Base-by-base conservation (phyloP, 164 flowering plant genomes). In the Liquidambar formosana region DNA sequence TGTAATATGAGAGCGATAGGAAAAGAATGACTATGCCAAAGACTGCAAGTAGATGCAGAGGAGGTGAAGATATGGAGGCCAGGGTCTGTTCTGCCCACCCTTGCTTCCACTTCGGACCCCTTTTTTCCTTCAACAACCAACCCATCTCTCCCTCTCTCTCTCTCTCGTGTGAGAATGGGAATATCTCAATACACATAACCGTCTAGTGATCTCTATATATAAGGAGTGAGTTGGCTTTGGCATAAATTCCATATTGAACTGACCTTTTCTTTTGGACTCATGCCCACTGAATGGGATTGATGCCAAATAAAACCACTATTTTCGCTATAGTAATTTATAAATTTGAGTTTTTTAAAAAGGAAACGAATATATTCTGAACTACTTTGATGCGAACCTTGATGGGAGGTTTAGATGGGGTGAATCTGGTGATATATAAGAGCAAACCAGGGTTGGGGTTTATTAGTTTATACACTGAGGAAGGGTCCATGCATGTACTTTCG, bases 71-170 rank as follows among this genome's bases (percentile, higher is more conserved):
- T 0, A 73, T 18, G 53, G 89, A 77, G 46, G 74, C 53, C 14
- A 83, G 56, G 16, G 80, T 68, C 51, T 69, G 74, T 53, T 74
- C 80, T 49, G 47, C 67, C 87, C 88, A 86, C 1, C 88, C 78
- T n/a, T 73, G 73, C 57, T 76, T 81, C 81, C 84, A 76, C 56
- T 73, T 80, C 8, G 81, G 73, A 2, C 81, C 86, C 54, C 85
- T 81, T 62, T 76, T 80, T 48, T 80, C 81, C 33, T 74, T 65
- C 5, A 74, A 16, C 10, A 82, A 51, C 82, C 75, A 81, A 54
- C 80, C 81, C 88, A 81, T 83, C 13, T 67, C 52, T 61, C 51
- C 75, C 38, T 63, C 16, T 44, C 10, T 57, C 28, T 69, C 28
- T 64, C 38, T 53, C 57, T 15, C 54, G 43, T n/a, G n/a, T 18